phyloP scores from a whole-genome alignment of 2,329 filamentous ascomycete genomes.

The Diatrype stigma region DNA sequence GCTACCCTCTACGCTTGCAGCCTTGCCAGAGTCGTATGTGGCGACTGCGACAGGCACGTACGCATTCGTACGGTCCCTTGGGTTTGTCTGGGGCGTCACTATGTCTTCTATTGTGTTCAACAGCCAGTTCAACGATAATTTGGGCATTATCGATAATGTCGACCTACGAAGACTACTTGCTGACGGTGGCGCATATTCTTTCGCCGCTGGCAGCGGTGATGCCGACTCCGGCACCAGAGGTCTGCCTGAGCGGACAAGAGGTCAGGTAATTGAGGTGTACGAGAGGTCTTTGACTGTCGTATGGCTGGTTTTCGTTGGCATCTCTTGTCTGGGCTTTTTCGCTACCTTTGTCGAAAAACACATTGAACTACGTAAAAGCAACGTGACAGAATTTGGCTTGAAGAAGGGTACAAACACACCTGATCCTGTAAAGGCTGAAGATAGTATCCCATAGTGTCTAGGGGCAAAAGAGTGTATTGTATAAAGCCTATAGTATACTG shows the following conservation, averaged over 20 bases:
- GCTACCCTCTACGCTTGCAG: constrained; percentile 32
- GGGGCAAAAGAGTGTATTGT: no score
- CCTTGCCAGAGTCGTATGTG: constrained; percentile 20
- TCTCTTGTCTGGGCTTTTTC: constrained; percentile 2
- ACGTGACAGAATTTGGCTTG: constrained; percentile 2
- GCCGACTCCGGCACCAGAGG: not conserved
- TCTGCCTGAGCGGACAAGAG: not conserved
- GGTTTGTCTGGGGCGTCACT: constrained; percentile 33
- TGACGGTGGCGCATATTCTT: constrained; percentile 4
- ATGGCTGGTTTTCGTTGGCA: constrained; percentile 2
- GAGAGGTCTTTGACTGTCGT: not conserved
- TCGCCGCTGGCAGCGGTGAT: not conserved
- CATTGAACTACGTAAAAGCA: constrained; percentile 1
- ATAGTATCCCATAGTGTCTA: no score
- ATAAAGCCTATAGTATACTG: no score
- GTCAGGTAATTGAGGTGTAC: constrained; percentile 4
- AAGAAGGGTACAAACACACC: no score
- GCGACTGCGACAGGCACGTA: constrained; percentile 28
- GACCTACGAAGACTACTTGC: not conserved
- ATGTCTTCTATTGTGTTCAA: constrained; percentile 31
- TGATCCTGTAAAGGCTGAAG: no score
- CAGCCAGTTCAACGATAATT: constrained; percentile 5
- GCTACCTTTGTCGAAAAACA: constrained; percentile 1
- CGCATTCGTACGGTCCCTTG: constrained; percentile 34
- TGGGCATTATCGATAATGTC: not conserved